Conservation (phyloP, 768 basidiomycete species). For the Rhodotorula graminis region DNA sequence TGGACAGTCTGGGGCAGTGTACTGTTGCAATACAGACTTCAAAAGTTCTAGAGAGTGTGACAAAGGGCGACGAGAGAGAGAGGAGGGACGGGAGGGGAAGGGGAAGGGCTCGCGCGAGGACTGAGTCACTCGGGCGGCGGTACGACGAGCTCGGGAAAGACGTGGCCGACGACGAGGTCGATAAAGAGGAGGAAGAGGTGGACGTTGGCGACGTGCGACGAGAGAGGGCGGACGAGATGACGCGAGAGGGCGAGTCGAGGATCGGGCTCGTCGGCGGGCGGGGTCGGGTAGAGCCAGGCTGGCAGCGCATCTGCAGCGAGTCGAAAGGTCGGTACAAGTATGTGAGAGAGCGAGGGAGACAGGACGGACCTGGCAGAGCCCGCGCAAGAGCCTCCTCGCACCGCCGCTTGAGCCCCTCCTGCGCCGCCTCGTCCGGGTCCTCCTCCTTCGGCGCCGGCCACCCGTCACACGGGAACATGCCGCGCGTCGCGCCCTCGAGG, state of each 20-base stretch:
- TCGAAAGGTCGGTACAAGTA: not conserved
- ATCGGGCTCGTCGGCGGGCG: not conserved
- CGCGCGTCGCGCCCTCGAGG: slow-evolving; percentile 59
- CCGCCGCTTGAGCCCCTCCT: slow-evolving; percentile 55
- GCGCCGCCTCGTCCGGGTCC: slow-evolving; percentile 74
- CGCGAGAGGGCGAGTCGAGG: slow-evolving; percentile 17
- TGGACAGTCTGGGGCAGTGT: too few relatives aligned
- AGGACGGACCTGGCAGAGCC: slow-evolving; percentile 50
- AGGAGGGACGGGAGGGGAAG: too few relatives aligned
- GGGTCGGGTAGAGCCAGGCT: not conserved
- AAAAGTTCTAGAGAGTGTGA: too few relatives aligned
- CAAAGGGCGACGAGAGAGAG: too few relatives aligned
- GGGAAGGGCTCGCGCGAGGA: too few relatives aligned
- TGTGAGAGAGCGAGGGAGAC: not conserved
- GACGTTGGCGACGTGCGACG: slow-evolving; percentile 61
- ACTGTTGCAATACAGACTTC: too few relatives aligned
- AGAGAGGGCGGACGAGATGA: slow-evolving; percentile 43
- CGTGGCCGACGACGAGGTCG: slow-evolving; percentile 62
- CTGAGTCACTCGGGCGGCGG: slow-evolving; percentile 32
- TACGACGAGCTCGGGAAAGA: slow-evolving; percentile 73
- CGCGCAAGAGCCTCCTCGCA: slow-evolving; percentile 51
- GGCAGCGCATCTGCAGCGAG: not conserved
- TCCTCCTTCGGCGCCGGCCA: slow-evolving; percentile 69
- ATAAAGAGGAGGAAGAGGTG: slow-evolving; percentile 70
- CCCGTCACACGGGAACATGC: slow-evolving; percentile 71